Evolutionary conservation across 78 protist species (phyloP).

Genomic region (Dictyostelium capitatum): DNA sequence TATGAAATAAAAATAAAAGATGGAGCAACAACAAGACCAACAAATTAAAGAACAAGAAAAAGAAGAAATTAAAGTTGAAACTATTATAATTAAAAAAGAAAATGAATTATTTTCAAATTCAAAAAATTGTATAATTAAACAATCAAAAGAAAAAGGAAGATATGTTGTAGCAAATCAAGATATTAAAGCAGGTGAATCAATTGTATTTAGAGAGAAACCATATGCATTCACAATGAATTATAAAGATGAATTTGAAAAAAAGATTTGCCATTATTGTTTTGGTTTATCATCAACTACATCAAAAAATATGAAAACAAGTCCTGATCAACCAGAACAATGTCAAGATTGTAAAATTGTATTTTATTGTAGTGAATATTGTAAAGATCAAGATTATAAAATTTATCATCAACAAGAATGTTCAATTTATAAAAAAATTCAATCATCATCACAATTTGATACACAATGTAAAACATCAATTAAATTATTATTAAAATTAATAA

Average conservation of each 20-base stretch:
- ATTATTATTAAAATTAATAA: constrained; percentile 7
- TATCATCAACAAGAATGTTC: constrained; percentile 10
- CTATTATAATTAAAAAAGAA: not conserved
- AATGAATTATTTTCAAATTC: constrained; percentile 15
- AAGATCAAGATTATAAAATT: not conserved
- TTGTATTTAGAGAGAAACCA: constrained; percentile 36
- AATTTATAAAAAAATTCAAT: not conserved
- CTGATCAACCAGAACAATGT: not conserved
- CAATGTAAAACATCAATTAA: constrained; percentile 7
- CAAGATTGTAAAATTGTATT: not conserved
- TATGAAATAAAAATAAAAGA: too few species aligned
- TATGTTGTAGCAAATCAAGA: constrained; percentile 29
- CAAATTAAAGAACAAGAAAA: not conserved
- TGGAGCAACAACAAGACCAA: not conserved
- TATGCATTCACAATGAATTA: constrained; percentile 18
- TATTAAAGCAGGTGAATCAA: constrained; percentile 17
- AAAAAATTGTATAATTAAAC: constrained; percentile 9
- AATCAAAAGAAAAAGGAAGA: constrained; percentile 41
- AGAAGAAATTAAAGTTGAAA: not conserved
- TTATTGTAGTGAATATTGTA: constrained; percentile 15
- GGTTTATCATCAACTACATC: not conserved
- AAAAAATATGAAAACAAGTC: not conserved
- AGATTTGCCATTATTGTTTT: constrained; percentile 45
- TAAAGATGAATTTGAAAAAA: constrained; percentile 20
- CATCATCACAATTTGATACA: constrained; percentile 3